Evolutionary conservation across 768 basidiomycete species (phyloP), one percentile per base, ranked within the genome.

Genomic region (Lactarius trivialis): DNA sequence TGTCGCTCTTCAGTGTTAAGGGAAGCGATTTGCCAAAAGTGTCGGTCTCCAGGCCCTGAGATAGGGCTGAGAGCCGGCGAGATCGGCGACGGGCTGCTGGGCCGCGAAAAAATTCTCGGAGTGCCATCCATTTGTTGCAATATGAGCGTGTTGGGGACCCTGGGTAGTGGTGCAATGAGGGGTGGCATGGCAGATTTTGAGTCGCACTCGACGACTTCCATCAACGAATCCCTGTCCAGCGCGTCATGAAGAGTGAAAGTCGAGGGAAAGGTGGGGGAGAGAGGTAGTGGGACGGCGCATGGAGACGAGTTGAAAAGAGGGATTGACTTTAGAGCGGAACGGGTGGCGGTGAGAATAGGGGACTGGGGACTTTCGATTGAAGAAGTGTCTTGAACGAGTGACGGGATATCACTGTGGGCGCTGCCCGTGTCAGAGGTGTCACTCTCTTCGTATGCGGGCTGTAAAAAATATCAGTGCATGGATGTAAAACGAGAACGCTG

Each of bases 391-490:
- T 58, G 41, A 21, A 37, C 28, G 28, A 30, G 34, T 34, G 41
- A 43, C 19, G 19, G 61, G 33, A 24, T 37, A 34, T 17, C 52
- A 26, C 26, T 39, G 30, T 26, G 21, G 34, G 56, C n/a, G 52
- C 19, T 32, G 51, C 43, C 43, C 45, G 43, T 28, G 21, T 30
- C 43, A 9, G 43, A 26, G 43, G 26, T 45, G 12, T 37, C 24
- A n/a, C 54, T 49, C 34, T 48, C 61, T 11, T 54, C 61, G 32
- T 15, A 30, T n/a, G 34, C 7, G 43, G 57, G 52, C 61, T 63
- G 28, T 49, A 24, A 28, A 45, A 48, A n/a, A 9, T n/a, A 41
- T 63, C 21, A 58, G 57, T 37, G 17, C 9, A 2, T 19, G 52
- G n/a, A 54, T 7, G 28, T 26, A 36, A 54, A 34, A 14, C 8